Evolutionary conservation across 768 basidiomycete species (phyloP).

Genomic region (Phanerodontia chrysosporium): DNA sequence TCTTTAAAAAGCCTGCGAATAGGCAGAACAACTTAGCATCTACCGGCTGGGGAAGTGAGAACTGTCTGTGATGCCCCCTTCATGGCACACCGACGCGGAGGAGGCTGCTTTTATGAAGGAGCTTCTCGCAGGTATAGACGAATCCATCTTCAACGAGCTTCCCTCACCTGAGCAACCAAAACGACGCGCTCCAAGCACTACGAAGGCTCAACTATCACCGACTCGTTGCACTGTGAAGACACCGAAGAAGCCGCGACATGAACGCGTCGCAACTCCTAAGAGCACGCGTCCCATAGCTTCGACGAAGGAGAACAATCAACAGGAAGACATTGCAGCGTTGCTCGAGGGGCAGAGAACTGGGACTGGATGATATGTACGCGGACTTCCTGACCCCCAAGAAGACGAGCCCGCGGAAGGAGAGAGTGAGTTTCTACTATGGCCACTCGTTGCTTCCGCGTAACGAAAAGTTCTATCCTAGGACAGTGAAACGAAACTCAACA

Average conservation of each 20-base stretch:
- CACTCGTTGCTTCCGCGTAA: background rate
- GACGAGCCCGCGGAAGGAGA: constrained; percentile 18
- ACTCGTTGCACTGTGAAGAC: constrained; percentile 9
- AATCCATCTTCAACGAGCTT: constrained; percentile 42
- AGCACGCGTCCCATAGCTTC: background rate
- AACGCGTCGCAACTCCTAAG: constrained; percentile 5
- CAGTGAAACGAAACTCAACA: background rate
- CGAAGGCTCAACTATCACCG: constrained; percentile 6
- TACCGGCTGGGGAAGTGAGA: no score
- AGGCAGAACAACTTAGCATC: no score
- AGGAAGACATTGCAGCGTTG: constrained; percentile 40
- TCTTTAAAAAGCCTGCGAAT: no score
- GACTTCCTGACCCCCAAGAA: constrained; percentile 52
- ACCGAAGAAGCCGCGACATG: constrained; percentile 10
- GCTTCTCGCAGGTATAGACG: constrained; percentile 51
- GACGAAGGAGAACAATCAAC: background rate
- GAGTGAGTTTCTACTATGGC: no score
- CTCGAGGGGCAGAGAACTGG: constrained; percentile 70
- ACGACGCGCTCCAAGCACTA: constrained; percentile 18
- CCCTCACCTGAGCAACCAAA: constrained; percentile 33
- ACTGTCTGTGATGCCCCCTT: constrained; percentile 42
- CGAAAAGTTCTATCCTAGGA: background rate
- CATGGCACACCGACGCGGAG: constrained; percentile 33
- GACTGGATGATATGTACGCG: constrained; percentile 58
- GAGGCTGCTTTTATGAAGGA: constrained; percentile 58